Conservation (phyloP, 2,329 filamentous ascomycete genomes). For the Cadophora sp. region DNA sequence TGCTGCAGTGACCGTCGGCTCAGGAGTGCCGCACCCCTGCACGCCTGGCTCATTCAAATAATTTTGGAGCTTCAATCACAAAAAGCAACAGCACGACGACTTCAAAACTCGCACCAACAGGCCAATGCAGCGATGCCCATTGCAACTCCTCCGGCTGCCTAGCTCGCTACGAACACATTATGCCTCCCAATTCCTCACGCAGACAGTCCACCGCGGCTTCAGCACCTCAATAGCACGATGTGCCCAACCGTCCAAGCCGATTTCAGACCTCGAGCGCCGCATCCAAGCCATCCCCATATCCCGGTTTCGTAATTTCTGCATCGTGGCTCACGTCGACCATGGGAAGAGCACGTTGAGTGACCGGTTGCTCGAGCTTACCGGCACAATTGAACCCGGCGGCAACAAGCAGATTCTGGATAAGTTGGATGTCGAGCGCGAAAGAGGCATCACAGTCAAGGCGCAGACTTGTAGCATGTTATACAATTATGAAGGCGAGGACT, state of each 20-base stretch:
- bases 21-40: conserved; percentile 22
- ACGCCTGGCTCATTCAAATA: conserved; percentile 21
- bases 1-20: conserved; percentile 22
- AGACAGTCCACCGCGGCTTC: conserved; percentile 33
- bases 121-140: conserved; percentile 47
- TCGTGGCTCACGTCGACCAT: conserved; percentile 98
- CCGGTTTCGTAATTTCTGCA: conserved; percentile 93
- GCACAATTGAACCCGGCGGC: conserved; percentile 83
- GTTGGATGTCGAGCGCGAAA: conserved; percentile 92
- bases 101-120: conserved; percentile 24
- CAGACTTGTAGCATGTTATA: conserved; percentile 99
- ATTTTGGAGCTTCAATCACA: conserved; percentile 19
- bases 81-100: conserved; percentile 6
- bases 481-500: conserved; percentile 83
- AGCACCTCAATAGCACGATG: conserved; percentile 39
- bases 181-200: conserved; percentile 38
- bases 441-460: conserved; percentile 97
- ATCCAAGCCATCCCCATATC: conserved; percentile 80
- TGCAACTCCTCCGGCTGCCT: conserved; percentile 43
- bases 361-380: conserved; percentile 89
- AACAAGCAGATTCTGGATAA: conserved; percentile 98
- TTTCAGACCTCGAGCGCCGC: conserved; percentile 57
- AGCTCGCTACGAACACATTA: conserved; percentile 42
- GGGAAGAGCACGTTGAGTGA: conserved; percentile 97
- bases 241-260: conserved; percentile 42